phyloP scores from a whole-genome alignment of 441 rosid species.

The Pelargonium cotyledonis region DNA sequence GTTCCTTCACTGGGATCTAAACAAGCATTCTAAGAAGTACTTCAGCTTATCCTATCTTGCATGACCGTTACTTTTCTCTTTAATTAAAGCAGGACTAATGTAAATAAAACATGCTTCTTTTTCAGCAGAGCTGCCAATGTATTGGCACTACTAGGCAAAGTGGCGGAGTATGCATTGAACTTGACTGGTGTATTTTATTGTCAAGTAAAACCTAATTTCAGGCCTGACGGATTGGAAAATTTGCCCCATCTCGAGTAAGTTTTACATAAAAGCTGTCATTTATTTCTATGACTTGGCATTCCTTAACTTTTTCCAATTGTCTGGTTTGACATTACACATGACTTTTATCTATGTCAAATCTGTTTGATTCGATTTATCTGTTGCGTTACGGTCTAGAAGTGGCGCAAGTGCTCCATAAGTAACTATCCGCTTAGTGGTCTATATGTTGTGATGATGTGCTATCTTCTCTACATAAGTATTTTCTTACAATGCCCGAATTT shows the following conservation, averaged over 20 bases:
- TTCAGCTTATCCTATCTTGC: slow-evolving; percentile 15
- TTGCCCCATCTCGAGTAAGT: slow-evolving; percentile 56
- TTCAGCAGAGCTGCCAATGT: slow-evolving; percentile 80
- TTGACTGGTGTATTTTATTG: slow-evolving; percentile 86
- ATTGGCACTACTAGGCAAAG: slow-evolving; percentile 76
- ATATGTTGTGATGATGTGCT: neutral
- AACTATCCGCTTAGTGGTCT: neutral
- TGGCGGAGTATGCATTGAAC: slow-evolving; percentile 72
- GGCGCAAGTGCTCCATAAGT: neutral
- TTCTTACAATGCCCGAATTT: neutral
- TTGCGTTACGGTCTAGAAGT: neutral
- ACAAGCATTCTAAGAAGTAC: slow-evolving; percentile 78
- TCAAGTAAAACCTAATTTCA: slow-evolving; percentile 57
- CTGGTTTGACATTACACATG: no score
- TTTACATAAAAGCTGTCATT: neutral
- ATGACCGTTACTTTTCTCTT: slow-evolving; percentile 1
- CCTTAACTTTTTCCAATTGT: no score
- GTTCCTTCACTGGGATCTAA: slow-evolving; percentile 77
- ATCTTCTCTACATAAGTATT: neutral
- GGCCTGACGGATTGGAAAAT: slow-evolving; percentile 38
- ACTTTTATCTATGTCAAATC: neutral
- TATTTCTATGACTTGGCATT: no score
- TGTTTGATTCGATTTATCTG: neutral
- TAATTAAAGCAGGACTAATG: slow-evolving; percentile 12
- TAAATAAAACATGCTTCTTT: slow-evolving; percentile 16